Base-by-base conservation (phyloP, 169 alveolate species). In the Eimeria acervulina region DNA sequence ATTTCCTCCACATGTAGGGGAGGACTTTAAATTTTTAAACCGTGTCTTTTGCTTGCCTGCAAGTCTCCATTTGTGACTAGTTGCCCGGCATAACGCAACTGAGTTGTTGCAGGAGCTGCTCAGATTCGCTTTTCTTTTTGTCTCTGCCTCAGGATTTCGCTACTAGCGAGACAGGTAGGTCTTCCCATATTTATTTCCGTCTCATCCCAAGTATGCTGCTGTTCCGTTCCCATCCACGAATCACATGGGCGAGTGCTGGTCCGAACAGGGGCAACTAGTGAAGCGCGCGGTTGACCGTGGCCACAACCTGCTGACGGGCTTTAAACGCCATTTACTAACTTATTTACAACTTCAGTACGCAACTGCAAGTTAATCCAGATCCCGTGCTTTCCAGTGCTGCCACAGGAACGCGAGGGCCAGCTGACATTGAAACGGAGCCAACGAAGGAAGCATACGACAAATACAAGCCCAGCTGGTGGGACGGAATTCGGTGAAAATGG, bases 401-500 rank as follows among this genome's bases (percentile, higher is more conserved):
- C 59, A n/a, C 88, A 51, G 91, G 66, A 23, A 52, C 51, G 70
- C 55, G 52, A 52, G 42, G 76, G 26, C 76, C 91, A 51, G 70
- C 44, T 33, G 74, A 47, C 61, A 33, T 10, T 7, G 81, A 87
- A 59, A 15, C 59, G 40, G 93, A 87, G 33, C 74, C 93, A 7
- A 36, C 52, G 81, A 55, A 40, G 81, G 93, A 87, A n/a, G 61
- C 59, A 7, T 59, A 23, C 61, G 93, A 61, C 38, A 87, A 61
- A 26, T 87, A 87, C 80, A 55, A 87, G 76, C 93, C 93, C 66
- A 61, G 63, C 93, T 87, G 93, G 93, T 87, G 74, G 28, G 91
- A 8, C 42, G 19, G 42, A 59, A 2, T 21, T n/a, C 33, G 91
- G 61, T 21, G 31, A 44, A 12, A 78, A 23, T 21, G 87, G 7